Evolutionary conservation across 805 yeast genomes (phyloP).

Genomic region (Yarrowia sp.): DNA sequence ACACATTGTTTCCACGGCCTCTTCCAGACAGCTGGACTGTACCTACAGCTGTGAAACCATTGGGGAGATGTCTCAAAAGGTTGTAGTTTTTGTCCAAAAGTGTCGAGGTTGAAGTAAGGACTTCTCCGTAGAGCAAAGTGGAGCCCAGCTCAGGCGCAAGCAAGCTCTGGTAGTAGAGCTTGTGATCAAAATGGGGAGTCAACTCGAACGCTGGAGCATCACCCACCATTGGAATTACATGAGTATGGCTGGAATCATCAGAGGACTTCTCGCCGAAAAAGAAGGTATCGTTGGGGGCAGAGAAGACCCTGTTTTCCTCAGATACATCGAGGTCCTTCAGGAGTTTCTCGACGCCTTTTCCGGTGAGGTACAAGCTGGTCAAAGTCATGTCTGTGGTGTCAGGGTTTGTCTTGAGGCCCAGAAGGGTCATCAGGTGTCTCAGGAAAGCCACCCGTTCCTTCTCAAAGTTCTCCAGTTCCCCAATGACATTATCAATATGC

Average conservation of each 20-base stretch:
- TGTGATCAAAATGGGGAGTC: conserved; percentile 73
- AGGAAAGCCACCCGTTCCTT: conserved; percentile 54
- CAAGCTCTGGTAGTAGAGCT: conserved; percentile 47
- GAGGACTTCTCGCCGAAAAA: conserved; percentile 7
- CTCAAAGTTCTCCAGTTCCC: conserved; percentile 45
- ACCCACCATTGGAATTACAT: conserved; percentile 28
- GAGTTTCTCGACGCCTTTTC: background rate
- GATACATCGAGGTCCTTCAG: background rate
- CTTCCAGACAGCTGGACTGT: conserved; percentile 85
- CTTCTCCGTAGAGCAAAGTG: conserved; percentile 72
- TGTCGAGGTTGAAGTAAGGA: conserved; percentile 81
- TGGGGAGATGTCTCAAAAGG: conserved; percentile 58
- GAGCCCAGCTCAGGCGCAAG: conserved; percentile 49
- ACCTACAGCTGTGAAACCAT: conserved; percentile 66
- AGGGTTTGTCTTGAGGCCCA: conserved; percentile 69
- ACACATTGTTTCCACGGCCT: conserved; percentile 91
- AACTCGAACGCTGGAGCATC: conserved; percentile 47
- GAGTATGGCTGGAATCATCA: conserved; percentile 7
- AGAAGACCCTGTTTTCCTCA: background rate
- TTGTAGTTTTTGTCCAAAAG: conserved; percentile 69
- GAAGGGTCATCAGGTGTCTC: conserved; percentile 50
- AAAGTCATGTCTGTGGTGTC: conserved; percentile 51
- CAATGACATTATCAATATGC: conserved; percentile 40
- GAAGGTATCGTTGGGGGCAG: conserved; percentile 8
- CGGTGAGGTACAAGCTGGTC: conserved; percentile 61